phyloP scores from a whole-genome alignment of 179 eudicot genomes.

The Gypsophila paniculata region DNA sequence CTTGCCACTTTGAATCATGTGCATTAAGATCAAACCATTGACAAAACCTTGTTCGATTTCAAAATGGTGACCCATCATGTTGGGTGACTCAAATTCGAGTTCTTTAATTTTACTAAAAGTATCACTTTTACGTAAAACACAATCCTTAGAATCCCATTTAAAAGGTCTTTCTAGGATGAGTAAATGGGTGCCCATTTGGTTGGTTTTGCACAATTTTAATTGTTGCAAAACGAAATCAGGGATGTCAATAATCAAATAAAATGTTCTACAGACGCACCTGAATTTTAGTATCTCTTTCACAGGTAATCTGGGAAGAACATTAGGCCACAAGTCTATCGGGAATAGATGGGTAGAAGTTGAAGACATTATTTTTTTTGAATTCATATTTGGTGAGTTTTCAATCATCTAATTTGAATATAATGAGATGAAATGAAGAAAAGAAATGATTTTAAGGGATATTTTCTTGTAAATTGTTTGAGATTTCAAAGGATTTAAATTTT shows the following conservation, averaged over 20 bases:
- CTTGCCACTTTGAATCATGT: neutral
- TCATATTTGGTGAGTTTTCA: neutral
- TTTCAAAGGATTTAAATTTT: no score
- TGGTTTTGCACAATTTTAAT: neutral
- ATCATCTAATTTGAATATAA: no score
- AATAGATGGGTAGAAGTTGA: neutral
- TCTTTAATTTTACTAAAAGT: slow-evolving; percentile 1
- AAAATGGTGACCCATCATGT: neutral
- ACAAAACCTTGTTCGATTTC: neutral
- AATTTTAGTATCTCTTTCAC: slow-evolving; percentile 4
- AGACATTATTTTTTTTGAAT: neutral
- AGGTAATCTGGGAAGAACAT: slow-evolving; percentile 3
- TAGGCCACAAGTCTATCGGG: neutral
- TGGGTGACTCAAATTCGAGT: neutral
- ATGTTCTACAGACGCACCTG: neutral
- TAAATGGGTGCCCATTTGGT: neutral
- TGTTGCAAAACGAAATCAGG: slow-evolving; percentile 9
- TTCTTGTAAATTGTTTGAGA: no score
- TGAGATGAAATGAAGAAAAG: no score
- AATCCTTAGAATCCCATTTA: slow-evolving; percentile 2
- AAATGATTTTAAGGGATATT: no score
- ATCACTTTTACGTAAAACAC: neutral
- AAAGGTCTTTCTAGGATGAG: neutral
- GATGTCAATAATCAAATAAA: neutral
- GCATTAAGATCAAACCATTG: slow-evolving; percentile 9